Evolutionary conservation across 192 early-diverging fungal genomes (phyloP), one percentile per base, ranked within the genome.

Genomic region (Backusella morwellensis): DNA sequence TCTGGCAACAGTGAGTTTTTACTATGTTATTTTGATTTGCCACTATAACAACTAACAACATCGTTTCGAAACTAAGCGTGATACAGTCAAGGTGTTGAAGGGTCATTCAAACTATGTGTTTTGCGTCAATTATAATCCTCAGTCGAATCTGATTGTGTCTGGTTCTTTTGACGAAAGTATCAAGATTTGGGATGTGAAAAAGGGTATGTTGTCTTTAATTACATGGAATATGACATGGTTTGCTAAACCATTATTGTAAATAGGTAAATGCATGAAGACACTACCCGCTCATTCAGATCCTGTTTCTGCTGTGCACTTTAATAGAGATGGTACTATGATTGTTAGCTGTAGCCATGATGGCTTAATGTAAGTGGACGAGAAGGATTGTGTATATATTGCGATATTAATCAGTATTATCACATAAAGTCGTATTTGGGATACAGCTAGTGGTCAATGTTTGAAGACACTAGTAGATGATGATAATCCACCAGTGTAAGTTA

Each of bases 21-120:
- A n/a, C 19, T 73, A 50, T 23, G 47, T 77, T 77, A 40, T 82
- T 66, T 50, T 66, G 67, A 32, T 17, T 32, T 50, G 73, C 17
- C 42, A 68, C 0, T 50, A 17, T 32, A 32, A 32, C 11, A 72
- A 72, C 41, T 15, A 50, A 47, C 19, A 26, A 6, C 21, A 68
- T 44, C 7, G 17, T 34, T 34, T 32, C 8, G 8, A 35, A 19
- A 50, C 32, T n/a, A 71, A 93, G 87, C 84, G 93, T 19, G 85
- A 88, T 36, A 88, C 94, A 9, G 86, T 93, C 4, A 92, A 93
- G 75, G 86, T 93, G 1, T 82, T 99, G 66, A 90, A 89, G 52
- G 98, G 98, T 7, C 98, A 99, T 82, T 93, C 95, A 4, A 93
- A 98, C 85, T 98, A 95, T 78, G 98, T 99, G 26, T 99, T 98